Percentiles rank a stretch among this genome's conserved stretches.
Conservation (phyloP, 176 grass and related monocot species). For the Oryza longistaminata region DNA sequence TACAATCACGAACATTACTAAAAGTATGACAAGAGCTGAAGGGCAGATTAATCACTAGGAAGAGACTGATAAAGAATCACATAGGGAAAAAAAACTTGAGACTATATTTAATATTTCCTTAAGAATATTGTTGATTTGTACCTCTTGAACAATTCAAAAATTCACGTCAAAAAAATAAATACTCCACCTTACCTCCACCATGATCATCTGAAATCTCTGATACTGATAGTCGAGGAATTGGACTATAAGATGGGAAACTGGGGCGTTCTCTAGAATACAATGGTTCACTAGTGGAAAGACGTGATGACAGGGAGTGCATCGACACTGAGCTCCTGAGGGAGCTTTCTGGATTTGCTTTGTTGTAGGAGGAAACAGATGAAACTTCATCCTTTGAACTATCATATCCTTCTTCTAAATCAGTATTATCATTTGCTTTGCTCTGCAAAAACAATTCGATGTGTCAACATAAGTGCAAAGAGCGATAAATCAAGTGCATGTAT, state of each 20-base stretch:
- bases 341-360: slow-evolving; percentile 66
- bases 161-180: neutral
- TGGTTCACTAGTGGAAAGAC: slow-evolving; percentile 63
- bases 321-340: slow-evolving; percentile 69
- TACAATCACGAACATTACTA: neutral
- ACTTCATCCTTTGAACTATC: slow-evolving; percentile 98
- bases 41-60: neutral
- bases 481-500: neutral
- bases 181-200: slow-evolving; percentile 59
- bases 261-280: slow-evolving; percentile 50
- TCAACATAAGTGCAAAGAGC: neutral
- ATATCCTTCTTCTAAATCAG: slow-evolving; percentile 89
- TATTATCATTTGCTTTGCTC: slow-evolving; percentile 75
- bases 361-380: slow-evolving; percentile 93
- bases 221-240: slow-evolving; percentile 71
- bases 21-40: slow-evolving; percentile 20
- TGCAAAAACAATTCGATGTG: slow-evolving; percentile 39
- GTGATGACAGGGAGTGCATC: slow-evolving; percentile 68
- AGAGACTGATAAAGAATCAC: neutral
- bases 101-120: neutral
- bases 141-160: neutral
- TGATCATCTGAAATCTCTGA: slow-evolving; percentile 85
- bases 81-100: neutral
- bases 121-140: slow-evolving; percentile 1
- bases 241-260: slow-evolving; percentile 57